phyloP scores from a whole-genome alignment of 441 rosid genomes.

The Jatropha multifida region DNA sequence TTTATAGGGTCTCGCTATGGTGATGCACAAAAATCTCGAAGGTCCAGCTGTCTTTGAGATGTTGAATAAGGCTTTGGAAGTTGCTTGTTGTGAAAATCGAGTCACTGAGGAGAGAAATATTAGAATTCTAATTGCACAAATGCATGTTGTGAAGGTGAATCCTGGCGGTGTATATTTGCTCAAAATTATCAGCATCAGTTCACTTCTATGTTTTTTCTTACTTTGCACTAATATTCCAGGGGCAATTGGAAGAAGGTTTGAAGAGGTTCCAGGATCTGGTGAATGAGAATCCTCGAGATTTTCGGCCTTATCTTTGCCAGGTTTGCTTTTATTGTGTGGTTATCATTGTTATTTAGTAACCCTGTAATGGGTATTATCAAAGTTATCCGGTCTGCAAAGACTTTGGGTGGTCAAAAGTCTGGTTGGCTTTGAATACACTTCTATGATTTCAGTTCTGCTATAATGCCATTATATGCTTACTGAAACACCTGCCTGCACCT shows the following conservation, averaged over 20 bases:
- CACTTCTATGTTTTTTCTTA: background rate
- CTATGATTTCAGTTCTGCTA: background rate
- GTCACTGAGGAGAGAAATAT: slow-evolving; percentile 86
- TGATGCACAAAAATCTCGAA: slow-evolving; percentile 82
- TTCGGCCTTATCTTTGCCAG: slow-evolving; percentile 95
- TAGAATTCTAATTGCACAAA: slow-evolving; percentile 75
- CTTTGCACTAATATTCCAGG: slow-evolving; percentile 42
- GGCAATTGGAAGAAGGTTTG: slow-evolving; percentile 66
- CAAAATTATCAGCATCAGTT: no score
- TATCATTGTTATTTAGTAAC: background rate
- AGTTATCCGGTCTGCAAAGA: background rate
- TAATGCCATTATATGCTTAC: background rate
- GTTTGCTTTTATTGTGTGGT: slow-evolving; percentile 18
- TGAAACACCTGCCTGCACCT: background rate
- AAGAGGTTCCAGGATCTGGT: slow-evolving; percentile 70
- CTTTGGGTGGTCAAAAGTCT: background rate
- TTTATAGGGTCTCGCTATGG: slow-evolving; percentile 80
- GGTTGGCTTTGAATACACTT: background rate
- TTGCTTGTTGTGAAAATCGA: slow-evolving; percentile 49
- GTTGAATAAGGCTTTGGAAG: slow-evolving; percentile 66
- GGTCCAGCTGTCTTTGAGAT: slow-evolving; percentile 77
- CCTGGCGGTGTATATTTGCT: background rate
- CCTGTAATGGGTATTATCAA: background rate
- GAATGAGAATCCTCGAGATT: slow-evolving; percentile 79
- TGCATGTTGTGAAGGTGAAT: slow-evolving; percentile 76